Evolutionary conservation across 139 green algal species (phyloP).

Genomic region (Chlorella vulgaris): DNA sequence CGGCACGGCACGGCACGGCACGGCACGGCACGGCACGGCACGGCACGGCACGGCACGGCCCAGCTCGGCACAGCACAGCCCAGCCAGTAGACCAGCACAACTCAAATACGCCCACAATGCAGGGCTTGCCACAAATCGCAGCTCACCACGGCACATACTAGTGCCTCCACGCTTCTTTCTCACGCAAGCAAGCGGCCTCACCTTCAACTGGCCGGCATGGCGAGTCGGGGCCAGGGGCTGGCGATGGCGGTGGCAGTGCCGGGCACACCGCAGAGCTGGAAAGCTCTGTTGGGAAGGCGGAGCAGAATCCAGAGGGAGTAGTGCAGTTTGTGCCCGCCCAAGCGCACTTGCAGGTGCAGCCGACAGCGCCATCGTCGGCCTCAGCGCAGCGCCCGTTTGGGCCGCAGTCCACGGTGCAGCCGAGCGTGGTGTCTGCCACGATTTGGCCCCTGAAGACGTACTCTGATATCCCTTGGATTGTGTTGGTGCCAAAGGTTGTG

Average conservation of each 20-base stretch:
- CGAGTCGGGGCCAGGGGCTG: no score
- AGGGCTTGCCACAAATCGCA: no score
- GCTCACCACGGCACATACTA: no score
- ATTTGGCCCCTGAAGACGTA: constrained; percentile 1
- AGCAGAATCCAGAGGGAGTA: constrained; percentile 34
- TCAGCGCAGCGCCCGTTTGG: constrained; percentile 37
- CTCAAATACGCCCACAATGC: background rate
- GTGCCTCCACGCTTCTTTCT: no score
- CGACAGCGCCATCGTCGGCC: background rate
- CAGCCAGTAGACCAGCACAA: background rate
- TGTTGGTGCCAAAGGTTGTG: background rate
- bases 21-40: no score
- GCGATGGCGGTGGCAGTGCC: background rate
- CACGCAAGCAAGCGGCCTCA: no score
- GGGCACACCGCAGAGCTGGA: background rate
- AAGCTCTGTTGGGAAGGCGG: constrained; percentile 13
- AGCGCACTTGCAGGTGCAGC: constrained; percentile 49
- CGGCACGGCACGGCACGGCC: no score
- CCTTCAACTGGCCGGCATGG: no score
- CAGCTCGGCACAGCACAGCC: no score
- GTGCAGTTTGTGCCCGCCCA: constrained; percentile 31
- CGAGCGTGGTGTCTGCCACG: constrained; percentile 21
- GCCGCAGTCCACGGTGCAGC: constrained; percentile 41
- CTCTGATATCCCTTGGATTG: background rate
- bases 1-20: no score